These are phyloP conservation scores for Penicillium cataractarum DNA, from an alignment of 495 filamentous ascomycete genomes.

Conservation along the genomic window DNA sequence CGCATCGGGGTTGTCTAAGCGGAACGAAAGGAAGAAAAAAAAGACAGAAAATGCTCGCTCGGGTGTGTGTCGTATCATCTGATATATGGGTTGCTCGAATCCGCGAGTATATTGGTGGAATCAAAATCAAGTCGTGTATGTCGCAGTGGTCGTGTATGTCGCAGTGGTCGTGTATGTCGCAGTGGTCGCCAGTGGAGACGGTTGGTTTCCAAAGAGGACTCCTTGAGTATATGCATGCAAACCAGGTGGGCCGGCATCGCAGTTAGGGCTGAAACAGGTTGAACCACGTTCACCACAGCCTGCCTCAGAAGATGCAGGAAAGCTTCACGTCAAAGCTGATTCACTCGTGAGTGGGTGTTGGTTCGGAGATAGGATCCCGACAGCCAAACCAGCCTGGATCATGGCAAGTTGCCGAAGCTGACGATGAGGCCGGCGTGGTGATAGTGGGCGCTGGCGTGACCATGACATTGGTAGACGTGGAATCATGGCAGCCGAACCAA, in stretches of 20 bases:
- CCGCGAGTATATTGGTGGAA: background rate
- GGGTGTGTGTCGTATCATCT: constrained; percentile 3
- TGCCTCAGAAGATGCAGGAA: constrained; percentile 3
- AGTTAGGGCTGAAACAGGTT: background rate
- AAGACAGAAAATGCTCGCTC: constrained; percentile 5
- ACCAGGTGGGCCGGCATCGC: background rate
- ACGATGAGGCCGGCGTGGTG: background rate
- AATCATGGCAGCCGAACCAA: constrained; percentile 57
- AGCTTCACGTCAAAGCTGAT: background rate
- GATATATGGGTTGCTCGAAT: background rate
- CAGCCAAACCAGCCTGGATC: constrained; percentile 21
- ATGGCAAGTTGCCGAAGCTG: constrained; percentile 18
- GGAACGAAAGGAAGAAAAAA: background rate
- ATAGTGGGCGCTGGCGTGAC: constrained; percentile 30
- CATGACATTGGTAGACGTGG: constrained; percentile 38
- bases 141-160: background rate
- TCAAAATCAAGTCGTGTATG: background rate
- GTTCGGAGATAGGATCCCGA: constrained; percentile 8
- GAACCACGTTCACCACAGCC: constrained; percentile 8
- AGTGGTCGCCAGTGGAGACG: background rate
- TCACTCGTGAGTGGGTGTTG: background rate
- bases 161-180: background rate
- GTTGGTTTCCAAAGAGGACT: background rate
- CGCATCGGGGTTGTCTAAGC: constrained; percentile 1
- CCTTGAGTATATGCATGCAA: background rate